These are phyloP conservation scores for Mycena sp. DNA, from an alignment of 1,284 basidiomycete species.

Conservation along the genomic window DNA sequence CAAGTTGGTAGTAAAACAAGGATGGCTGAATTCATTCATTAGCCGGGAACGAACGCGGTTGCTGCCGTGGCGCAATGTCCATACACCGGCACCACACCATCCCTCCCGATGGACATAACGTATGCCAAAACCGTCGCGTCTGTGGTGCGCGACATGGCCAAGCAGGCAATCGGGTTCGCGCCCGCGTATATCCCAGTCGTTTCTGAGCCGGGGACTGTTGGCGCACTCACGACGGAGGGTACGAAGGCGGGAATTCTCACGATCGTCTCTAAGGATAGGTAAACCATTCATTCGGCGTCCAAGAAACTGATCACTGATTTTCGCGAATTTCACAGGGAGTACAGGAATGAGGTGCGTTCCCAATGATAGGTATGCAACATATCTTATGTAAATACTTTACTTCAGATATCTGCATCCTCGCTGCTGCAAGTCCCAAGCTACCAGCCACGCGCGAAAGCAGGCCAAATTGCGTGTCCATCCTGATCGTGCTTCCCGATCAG, in stretches of 20 bases:
- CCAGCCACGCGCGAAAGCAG: constrained; percentile 34
- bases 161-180: constrained; percentile 42
- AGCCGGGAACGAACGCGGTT: constrained; percentile 41
- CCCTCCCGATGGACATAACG: no score
- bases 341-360: constrained; percentile 23
- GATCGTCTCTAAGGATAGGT: no score
- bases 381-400: no score
- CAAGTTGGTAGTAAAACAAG: no score
- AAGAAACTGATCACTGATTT: not conserved
- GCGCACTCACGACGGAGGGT: constrained; percentile 32
- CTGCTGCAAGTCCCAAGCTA: constrained; percentile 37
- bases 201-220: constrained; percentile 35
- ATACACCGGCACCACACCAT: constrained; percentile 42
- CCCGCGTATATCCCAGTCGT: constrained; percentile 48
- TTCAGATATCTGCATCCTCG: constrained; percentile 39
- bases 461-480: constrained; percentile 34
- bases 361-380: no score
- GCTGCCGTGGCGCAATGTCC: constrained; percentile 49
- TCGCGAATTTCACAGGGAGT: constrained; percentile 19
- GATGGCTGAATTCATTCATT: not conserved
- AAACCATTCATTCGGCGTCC: no score
- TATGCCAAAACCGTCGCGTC: constrained; percentile 34
- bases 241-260: constrained; percentile 28
- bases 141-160: constrained; percentile 41
- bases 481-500: constrained; percentile 36